Evolutionary conservation across 352 stramenopile genomes (phyloP).

Genomic region (Phytopythium sindhum): DNA sequence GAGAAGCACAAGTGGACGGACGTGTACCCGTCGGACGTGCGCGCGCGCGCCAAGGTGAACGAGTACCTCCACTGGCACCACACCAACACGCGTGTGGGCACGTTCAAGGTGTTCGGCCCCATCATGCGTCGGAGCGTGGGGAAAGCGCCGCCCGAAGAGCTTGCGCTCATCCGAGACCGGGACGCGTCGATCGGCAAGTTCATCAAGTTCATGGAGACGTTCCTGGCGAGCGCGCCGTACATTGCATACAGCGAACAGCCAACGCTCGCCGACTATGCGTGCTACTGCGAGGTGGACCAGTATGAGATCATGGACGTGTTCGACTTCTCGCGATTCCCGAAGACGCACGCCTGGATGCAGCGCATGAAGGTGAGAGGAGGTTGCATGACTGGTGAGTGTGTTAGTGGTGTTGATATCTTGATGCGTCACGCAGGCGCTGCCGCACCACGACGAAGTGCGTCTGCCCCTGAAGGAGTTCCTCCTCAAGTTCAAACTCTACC

Average conservation of each 20-base stretch:
- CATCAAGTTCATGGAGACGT: conserved; percentile 25
- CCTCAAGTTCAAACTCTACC: conserved; percentile 18
- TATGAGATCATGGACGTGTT: conserved; percentile 29
- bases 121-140: conserved; percentile 23
- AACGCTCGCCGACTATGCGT: conserved; percentile 37
- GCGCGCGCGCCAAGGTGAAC: conserved; percentile 53
- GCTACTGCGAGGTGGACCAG: conserved; percentile 43
- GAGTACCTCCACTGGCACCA: conserved; percentile 68
- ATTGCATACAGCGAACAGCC: conserved; percentile 23
- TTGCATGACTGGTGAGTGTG: background rate
- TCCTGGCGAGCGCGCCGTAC: conserved; percentile 21
- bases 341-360: conserved; percentile 22
- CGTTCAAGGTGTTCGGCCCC: conserved; percentile 36
- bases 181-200: conserved; percentile 19
- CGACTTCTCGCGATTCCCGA: conserved; percentile 26
- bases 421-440: conserved; percentile 14
- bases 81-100: conserved; percentile 38
- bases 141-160: conserved; percentile 18
- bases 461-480: conserved; percentile 31
- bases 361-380: conserved; percentile 17
- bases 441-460: conserved; percentile 31
- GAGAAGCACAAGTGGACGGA: conserved; percentile 40
- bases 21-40: conserved; percentile 39
- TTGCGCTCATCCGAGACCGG: conserved; percentile 17
- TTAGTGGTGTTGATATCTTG: background rate